Evolutionary conservation across 2,329 filamentous ascomycete genomes (phyloP).

Genomic region (Penicillium griseofulvum): DNA sequence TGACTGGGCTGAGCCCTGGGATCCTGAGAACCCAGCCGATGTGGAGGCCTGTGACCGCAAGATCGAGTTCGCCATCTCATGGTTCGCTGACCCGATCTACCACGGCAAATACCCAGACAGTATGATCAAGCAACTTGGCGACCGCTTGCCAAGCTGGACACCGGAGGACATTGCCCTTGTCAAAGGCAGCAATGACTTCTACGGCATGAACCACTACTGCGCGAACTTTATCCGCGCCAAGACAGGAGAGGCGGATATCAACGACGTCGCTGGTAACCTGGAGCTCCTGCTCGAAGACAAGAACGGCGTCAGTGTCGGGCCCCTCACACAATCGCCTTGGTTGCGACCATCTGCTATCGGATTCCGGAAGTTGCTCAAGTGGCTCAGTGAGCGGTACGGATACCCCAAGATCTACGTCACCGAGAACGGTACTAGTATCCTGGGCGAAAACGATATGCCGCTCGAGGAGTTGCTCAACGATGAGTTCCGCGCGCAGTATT

Average conservation of each 20-base stretch:
- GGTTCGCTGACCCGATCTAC: conserved; percentile 88
- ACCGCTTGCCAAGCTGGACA: conserved; percentile 72
- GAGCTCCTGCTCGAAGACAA: conserved; percentile 71
- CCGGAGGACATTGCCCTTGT: conserved; percentile 70
- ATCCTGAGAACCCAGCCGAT: conserved; percentile 70
- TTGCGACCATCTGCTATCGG: conserved; percentile 71
- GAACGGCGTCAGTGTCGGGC: conserved; percentile 69
- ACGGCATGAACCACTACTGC: conserved; percentile 93
- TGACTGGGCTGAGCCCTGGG: conserved; percentile 80
- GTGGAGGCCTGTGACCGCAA: conserved; percentile 75
- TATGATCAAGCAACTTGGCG: conserved; percentile 77
- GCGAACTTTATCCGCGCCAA: conserved; percentile 81
- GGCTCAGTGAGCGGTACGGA: conserved; percentile 74
- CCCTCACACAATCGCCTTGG: conserved; percentile 80
- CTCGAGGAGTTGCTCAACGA: conserved; percentile 72
- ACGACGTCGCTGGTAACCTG: conserved; percentile 74
- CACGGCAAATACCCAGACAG: conserved; percentile 78
- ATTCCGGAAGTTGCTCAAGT: conserved; percentile 73
- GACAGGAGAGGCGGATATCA: conserved; percentile 56
- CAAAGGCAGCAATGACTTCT: conserved; percentile 86
- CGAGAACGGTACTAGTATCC: conserved; percentile 82
- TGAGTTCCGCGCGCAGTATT: conserved; percentile 78
- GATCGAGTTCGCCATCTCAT: conserved; percentile 81
- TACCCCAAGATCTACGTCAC: conserved; percentile 80
- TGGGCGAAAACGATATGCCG: conserved; percentile 75